Evolutionary conservation across 257 asterid genomes (phyloP), one percentile per base, ranked within the genome.

Genomic region (Plantago elongata): DNA sequence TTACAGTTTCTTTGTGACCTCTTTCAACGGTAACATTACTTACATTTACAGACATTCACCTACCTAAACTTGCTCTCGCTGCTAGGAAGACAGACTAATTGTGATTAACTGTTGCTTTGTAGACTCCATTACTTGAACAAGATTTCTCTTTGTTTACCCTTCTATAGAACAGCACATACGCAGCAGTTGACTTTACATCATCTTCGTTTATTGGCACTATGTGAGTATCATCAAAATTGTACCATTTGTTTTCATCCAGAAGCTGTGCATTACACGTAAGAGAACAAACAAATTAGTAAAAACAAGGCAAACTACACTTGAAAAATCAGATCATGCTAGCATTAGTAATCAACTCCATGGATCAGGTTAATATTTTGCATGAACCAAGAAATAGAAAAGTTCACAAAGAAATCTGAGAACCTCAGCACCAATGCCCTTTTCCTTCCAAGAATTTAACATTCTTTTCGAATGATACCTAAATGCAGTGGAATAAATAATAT

Each of bases 211-310:
- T 87, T 9, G 76, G 78, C 44, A 97, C 77, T 62, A 89, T 81
- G 73, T 89, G 97, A 79, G 84, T 89, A 67, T 93, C 99, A 14
- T 93, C 99, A 59, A 93, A 93, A 74, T 83, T 89, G 82, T 93
- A 93, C 99, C 97, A 93, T 73, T 83, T 78, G 82, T 87, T 87
- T 65, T 93, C 99, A 15, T 93, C 96, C 66, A 85, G 74, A 75
- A 93, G 88, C 99, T 93, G 27, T 22, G 95, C 83, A 77, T 34
- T 13, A 48, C 1, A 22, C 13, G 10, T 18, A 40, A 29, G 44
- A 60, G 43, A 40, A 48, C 17, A 34, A 6, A 51, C 22, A 54
- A 11, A 18, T 54, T 13, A 54, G 27, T 34, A 40, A 18, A 27
- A n/a, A 15, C 13, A 54, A 12, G 29, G 59, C 34, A 71, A 38